Percentiles rank a stretch among this genome's conserved stretches.
Conservation (phyloP, 352 stramenopile species). For the Pythium monospermum region DNA sequence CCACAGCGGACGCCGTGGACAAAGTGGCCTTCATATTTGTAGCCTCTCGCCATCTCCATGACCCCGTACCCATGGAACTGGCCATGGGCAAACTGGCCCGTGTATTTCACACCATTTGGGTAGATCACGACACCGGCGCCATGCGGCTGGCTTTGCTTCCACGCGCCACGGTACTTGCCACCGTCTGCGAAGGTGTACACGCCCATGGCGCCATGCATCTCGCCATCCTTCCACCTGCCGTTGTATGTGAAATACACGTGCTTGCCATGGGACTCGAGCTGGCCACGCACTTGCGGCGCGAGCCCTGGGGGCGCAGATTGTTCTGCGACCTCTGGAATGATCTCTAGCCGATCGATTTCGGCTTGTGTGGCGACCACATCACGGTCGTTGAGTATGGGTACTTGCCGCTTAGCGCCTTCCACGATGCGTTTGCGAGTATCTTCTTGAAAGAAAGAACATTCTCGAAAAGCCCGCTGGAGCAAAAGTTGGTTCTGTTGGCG, state of each 20-base stretch:
- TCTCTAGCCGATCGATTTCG: conserved; percentile 39
- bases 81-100: conserved; percentile 42
- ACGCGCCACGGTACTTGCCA: conserved; percentile 62
- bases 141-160: conserved; percentile 31
- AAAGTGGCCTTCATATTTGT: conserved; percentile 63
- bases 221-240: conserved; percentile 57
- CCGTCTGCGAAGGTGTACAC: conserved; percentile 70
- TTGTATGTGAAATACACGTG: conserved; percentile 66
- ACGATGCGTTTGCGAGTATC: conserved; percentile 20
- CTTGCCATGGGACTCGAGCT: conserved; percentile 61
- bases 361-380: conserved; percentile 28
- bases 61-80: conserved; percentile 65
- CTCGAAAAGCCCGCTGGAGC: conserved; percentile 57
- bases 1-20: conserved; percentile 35
- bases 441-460: conserved; percentile 58
- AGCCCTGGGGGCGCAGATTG: conserved; percentile 44
- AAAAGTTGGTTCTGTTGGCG: conserved; percentile 53
- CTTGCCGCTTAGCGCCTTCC: conserved; percentile 18
- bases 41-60: conserved; percentile 43
- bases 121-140: conserved; percentile 54
- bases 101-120: conserved; percentile 67
- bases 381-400: conserved; percentile 25
- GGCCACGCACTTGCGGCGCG: conserved; percentile 47
- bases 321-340: conserved; percentile 36
- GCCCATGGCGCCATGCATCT: conserved; percentile 60